Percentiles rank a stretch among this genome's conserved stretches.
Evolutionary conservation across 176 grass and related monocot genomes (phyloP).

Genomic region (Bromus sterilis): DNA sequence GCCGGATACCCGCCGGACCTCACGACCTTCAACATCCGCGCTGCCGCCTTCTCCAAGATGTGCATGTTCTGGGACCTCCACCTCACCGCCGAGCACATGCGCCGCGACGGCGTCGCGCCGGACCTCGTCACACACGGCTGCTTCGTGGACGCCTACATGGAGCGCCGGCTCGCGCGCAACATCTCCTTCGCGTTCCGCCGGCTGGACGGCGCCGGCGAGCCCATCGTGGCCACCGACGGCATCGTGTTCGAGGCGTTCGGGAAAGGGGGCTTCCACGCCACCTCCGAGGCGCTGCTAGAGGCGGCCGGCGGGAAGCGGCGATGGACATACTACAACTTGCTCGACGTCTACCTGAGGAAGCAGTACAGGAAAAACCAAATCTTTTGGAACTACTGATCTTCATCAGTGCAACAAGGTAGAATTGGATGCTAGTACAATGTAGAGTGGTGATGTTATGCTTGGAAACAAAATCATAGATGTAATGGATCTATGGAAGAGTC

Average conservation of each 20-base stretch:
- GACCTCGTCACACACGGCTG: slow-evolving; percentile 82
- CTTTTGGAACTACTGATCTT: slow-evolving; percentile 91
- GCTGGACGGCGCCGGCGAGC: slow-evolving; percentile 22
- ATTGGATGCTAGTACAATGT: neutral
- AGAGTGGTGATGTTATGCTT: neutral
- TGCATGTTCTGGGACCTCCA: slow-evolving; percentile 98
- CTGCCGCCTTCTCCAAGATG: slow-evolving; percentile 77
- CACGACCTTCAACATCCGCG: slow-evolving; percentile 80
- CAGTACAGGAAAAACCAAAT: slow-evolving; percentile 65
- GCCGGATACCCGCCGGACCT: slow-evolving; percentile 56
- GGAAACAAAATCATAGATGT: neutral
- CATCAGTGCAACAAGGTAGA: neutral
- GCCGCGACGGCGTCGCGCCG: slow-evolving; percentile 45
- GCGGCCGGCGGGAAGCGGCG: slow-evolving; percentile 21
- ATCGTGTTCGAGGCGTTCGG: slow-evolving; percentile 76
- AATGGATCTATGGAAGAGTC: neutral
- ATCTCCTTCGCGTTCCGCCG: slow-evolving; percentile 50
- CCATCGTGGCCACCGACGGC: slow-evolving; percentile 46
- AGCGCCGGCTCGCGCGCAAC: slow-evolving; percentile 71
- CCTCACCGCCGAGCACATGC: slow-evolving; percentile 79
- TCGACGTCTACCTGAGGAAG: slow-evolving; percentile 58
- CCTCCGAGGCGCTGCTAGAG: slow-evolving; percentile 56
- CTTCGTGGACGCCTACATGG: slow-evolving; percentile 73
- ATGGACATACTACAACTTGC: slow-evolving; percentile 66
- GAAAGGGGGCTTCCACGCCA: slow-evolving; percentile 70